Base-by-base conservation (phyloP, 2,329 filamentous ascomycete genomes). In the Xylaria multiplex region DNA sequence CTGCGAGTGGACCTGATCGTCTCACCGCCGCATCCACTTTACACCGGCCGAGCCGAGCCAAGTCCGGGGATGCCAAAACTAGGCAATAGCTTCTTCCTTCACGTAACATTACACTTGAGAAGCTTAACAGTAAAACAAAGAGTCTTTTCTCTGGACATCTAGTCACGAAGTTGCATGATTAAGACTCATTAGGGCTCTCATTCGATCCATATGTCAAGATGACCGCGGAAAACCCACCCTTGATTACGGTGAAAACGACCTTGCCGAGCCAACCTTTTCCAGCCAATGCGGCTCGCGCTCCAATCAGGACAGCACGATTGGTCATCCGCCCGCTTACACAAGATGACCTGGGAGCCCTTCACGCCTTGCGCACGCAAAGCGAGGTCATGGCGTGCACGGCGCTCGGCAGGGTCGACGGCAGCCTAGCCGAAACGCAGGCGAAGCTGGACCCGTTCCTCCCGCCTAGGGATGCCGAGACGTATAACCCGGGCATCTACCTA, bases 371-470 rank as follows among this genome's bases (percentile, higher is more conserved):
- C 11, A 64, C 67, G 30, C 72, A 75, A 57, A 67, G 66, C n/a
- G 73, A 72, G 49, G 71, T 70, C 9, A 74, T 75, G 73, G 64
- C 65, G 0, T 63, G 67, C n/a, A 73, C 69, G 6, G 56, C 35
- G 5, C 62, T 59, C 1, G 73, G 73, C 6, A 58, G 45, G 24
- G 59, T 69, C n/a, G 73, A 74, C 54, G 48, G 42, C 19, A 52
- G 70, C 55, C 59, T 71, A 2, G 59, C 64, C 19, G 71, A 70
- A 61, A 71, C 72, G 30, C 68, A 64, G 52, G 40, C 32, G n/a
- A 68, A 59, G 37, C 43, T 74, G 11, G 54, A 58, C 53, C 64
- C 64, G 32, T 66, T 62, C 59, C 59, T 66, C 22, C 6, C 57
- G 16, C 63, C 63, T 16, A 6, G 58, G 5, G 63, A 65, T 32